These are phyloP conservation scores for Kickxella alabastrina DNA, from an alignment of 192 early-diverging fungal genomes.

Conservation along the genomic window DNA sequence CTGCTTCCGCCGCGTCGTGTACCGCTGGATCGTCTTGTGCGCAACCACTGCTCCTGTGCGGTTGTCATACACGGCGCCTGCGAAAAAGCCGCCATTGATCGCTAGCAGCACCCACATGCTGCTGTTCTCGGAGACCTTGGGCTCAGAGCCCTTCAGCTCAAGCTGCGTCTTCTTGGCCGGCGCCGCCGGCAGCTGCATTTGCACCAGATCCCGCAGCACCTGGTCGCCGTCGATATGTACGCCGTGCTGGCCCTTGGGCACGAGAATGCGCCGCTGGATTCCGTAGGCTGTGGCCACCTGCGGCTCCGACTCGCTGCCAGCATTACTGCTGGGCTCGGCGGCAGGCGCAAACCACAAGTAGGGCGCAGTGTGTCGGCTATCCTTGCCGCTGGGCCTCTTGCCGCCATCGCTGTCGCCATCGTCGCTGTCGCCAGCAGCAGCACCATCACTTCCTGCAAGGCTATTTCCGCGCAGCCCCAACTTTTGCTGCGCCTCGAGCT, in stretches of 20 bases:
- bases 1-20: constrained; percentile 94
- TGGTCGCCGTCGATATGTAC: constrained; percentile 18
- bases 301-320: not conserved
- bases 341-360: constrained; percentile 37
- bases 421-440: not conserved
- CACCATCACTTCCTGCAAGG: not conserved
- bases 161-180: constrained; percentile 6
- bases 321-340: not conserved
- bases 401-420: not conserved
- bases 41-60: constrained; percentile 56
- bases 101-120: constrained; percentile 73
- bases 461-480: not conserved
- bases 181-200: constrained; percentile 26
- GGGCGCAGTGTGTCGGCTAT: constrained; percentile 1
- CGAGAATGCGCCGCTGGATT: constrained; percentile 29
- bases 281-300: constrained; percentile 16
- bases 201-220: constrained; percentile 8
- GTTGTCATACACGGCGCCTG: constrained; percentile 80
- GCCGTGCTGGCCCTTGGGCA: constrained; percentile 18
- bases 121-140: not conserved
- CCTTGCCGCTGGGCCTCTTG: not conserved
- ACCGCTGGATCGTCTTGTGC: constrained; percentile 94
- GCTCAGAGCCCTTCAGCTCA: constrained; percentile 5
- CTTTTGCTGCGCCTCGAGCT: constrained; percentile 1
- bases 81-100: constrained; percentile 87